A percentile compares a stretch with the other conserved stretches of the same genome.
phyloP scores from a whole-genome alignment of 2,329 filamentous ascomycete genomes.

The Drechslerella coelobrocha region DNA sequence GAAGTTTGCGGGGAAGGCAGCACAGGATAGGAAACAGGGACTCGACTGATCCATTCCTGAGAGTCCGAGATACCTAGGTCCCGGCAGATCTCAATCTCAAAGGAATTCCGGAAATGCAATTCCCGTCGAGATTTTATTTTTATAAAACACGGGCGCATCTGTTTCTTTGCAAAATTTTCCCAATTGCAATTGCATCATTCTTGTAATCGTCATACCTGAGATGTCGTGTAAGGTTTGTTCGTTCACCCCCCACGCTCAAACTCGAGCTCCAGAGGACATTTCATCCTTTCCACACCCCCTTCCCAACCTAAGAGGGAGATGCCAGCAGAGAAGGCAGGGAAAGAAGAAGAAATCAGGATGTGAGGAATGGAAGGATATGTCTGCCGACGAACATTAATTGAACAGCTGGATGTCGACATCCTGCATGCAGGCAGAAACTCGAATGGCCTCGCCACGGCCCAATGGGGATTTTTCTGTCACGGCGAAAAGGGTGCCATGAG shows the following conservation, averaged over 20 bases:
- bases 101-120: background rate
- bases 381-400: constrained; percentile 32
- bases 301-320: too few relatives aligned
- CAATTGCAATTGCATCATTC: constrained; percentile 50
- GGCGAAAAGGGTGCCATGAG: background rate
- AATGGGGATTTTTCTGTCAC: constrained; percentile 19
- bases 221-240: constrained; percentile 31
- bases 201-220: constrained; percentile 48
- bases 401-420: constrained; percentile 43
- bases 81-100: background rate
- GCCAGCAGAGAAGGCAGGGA: background rate
- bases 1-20: constrained; percentile 27
- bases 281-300: too few relatives aligned
- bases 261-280: background rate
- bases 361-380: constrained; percentile 19
- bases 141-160: background rate
- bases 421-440: constrained; percentile 39
- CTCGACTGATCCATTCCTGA: background rate
- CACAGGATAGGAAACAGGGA: background rate
- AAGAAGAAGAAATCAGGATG: constrained; percentile 22
- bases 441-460: background rate
- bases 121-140: too few relatives aligned
- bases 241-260: constrained; percentile 14
- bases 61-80: background rate
- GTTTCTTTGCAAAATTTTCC: constrained; percentile 1